phyloP scores from a whole-genome alignment of 441 rosid species.

The Croton setiger region DNA sequence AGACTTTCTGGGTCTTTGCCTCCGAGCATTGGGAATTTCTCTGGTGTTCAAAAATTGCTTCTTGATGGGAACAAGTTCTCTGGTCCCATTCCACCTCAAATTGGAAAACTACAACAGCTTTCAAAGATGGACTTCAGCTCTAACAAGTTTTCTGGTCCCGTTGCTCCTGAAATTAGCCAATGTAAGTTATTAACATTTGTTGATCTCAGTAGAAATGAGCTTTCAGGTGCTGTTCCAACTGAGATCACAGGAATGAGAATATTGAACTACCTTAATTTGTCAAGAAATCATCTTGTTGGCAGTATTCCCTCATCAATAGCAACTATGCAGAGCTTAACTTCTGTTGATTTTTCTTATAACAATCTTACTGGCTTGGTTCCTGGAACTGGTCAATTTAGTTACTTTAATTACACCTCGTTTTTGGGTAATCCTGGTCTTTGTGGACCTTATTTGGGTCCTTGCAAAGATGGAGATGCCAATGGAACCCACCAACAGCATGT shows the following conservation, averaged over 20 bases:
- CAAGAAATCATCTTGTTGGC: constrained; percentile 76
- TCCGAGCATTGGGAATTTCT: constrained; percentile 63
- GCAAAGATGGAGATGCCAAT: constrained; percentile 62
- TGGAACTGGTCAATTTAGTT: constrained; percentile 87
- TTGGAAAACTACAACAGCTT: constrained; percentile 79
- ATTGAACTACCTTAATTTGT: constrained; percentile 80
- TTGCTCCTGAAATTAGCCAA: constrained; percentile 72
- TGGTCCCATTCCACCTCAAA: constrained; percentile 73
- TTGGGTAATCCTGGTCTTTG: constrained; percentile 82
- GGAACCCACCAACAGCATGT: constrained; percentile 50
- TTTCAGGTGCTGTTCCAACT: constrained; percentile 79
- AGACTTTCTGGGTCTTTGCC: constrained; percentile 77
- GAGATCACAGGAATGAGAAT: constrained; percentile 85
- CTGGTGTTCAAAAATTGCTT: constrained; percentile 85
- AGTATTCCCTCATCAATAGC: constrained; percentile 74
- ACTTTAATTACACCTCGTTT: constrained; percentile 93
- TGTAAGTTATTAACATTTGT: constrained; percentile 85
- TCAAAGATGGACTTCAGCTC: constrained; percentile 83
- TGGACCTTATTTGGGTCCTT: constrained; percentile 86
- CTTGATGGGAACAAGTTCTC: constrained; percentile 83
- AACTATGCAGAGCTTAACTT: constrained; percentile 89
- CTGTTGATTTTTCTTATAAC: constrained; percentile 93
- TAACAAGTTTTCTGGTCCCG: constrained; percentile 65
- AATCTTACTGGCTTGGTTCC: constrained; percentile 96
- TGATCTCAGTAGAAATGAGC: constrained; percentile 82